Evolutionary conservation across 176 grass and related monocot species (phyloP).

Genomic region (Thinopyrum elongatum): DNA sequence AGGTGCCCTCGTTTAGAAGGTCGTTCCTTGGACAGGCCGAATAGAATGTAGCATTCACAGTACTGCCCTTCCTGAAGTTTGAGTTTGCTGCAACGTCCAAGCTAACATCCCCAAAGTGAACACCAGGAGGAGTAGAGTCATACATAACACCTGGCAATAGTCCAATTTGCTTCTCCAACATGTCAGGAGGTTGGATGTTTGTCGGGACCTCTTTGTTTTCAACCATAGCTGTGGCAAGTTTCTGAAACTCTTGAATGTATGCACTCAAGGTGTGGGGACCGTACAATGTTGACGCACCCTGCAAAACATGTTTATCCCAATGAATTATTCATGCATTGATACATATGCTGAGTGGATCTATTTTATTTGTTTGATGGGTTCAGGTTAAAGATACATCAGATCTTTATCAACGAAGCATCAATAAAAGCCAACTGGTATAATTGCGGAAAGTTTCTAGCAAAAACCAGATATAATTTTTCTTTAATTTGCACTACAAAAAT

Average conservation of each 20-base stretch:
- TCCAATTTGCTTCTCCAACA: constrained; percentile 83
- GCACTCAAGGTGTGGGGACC: constrained; percentile 93
- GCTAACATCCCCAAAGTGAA: constrained; percentile 72
- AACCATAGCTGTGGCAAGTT: constrained; percentile 70
- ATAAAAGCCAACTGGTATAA: background rate
- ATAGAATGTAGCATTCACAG: constrained; percentile 81
- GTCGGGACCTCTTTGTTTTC: constrained; percentile 52
- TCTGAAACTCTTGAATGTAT: constrained; percentile 95
- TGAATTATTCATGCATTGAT: background rate
- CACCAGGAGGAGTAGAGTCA: constrained; percentile 62
- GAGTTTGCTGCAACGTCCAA: constrained; percentile 67
- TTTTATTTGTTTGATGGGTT: background rate
- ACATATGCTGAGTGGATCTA: background rate
- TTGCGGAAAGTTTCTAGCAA: too few species aligned
- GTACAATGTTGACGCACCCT: constrained; percentile 93
- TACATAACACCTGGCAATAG: constrained; percentile 69
- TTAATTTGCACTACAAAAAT: background rate
- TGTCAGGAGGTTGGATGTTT: constrained; percentile 65
- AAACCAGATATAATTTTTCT: background rate
- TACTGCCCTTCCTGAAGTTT: constrained; percentile 59
- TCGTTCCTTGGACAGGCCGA: constrained; percentile 95
- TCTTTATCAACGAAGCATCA: background rate
- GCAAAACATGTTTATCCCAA: constrained; percentile 6
- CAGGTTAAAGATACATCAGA: background rate
- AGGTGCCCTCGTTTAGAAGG: constrained; percentile 74